These are phyloP conservation scores for Viola odorata DNA, from an alignment of 345 rosid genomes.

Conservation along the genomic window DNA sequence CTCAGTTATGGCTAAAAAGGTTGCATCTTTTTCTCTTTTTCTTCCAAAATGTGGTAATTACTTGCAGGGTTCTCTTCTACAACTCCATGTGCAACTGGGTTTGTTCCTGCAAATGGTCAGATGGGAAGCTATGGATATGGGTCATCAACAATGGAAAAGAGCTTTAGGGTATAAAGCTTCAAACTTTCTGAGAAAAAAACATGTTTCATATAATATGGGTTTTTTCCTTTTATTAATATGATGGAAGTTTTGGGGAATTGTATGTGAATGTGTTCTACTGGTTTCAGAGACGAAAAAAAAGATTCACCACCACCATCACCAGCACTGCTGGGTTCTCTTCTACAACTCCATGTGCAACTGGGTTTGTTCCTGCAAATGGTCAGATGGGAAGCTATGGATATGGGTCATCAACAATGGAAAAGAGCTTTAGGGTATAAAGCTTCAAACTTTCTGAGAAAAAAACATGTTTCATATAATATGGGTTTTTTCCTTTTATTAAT, in stretches of 20 bases:
- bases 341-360: constrained; percentile 45
- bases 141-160: constrained; percentile 58
- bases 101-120: constrained; percentile 41
- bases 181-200: neutral
- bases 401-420: constrained; percentile 62
- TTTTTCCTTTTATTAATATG: neutral
- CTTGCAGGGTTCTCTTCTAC: constrained; percentile 50
- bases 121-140: constrained; percentile 58
- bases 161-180: constrained; percentile 44
- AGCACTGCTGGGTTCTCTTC: constrained; percentile 35
- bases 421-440: constrained; percentile 48
- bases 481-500: too few species aligned
- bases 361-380: constrained; percentile 36
- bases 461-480: neutral
- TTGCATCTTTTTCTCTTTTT: neutral
- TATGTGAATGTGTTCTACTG: too few species aligned
- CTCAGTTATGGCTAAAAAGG: neutral
- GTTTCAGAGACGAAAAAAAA: too few species aligned
- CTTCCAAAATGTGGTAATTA: neutral
- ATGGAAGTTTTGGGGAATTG: constrained; percentile 6
- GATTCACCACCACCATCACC: too few species aligned
- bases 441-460: neutral
- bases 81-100: constrained; percentile 43
- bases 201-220: neutral
- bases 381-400: constrained; percentile 58